Conservation (phyloP, 352 stramenopile species). For the Globisporangium echinulatum region DNA sequence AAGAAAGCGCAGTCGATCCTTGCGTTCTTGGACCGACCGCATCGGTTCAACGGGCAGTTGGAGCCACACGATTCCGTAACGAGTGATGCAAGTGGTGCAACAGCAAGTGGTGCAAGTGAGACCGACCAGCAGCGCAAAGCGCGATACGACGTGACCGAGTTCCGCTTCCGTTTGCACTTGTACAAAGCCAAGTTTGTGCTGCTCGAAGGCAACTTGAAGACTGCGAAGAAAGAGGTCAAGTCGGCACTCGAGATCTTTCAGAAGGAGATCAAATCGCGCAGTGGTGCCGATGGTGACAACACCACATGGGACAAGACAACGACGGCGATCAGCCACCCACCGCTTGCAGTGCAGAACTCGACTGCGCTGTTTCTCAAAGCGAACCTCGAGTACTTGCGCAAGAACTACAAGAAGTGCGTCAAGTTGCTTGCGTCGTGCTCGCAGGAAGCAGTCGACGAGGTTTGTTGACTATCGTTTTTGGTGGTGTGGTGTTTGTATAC, state of each 20-base stretch:
- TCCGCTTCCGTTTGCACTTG: slow-evolving; percentile 87
- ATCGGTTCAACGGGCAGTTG: slow-evolving; percentile 82
- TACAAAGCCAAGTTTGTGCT: slow-evolving; percentile 91
- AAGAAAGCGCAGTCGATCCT: slow-evolving; percentile 86
- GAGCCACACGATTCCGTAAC: slow-evolving; percentile 28
- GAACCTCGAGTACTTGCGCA: slow-evolving; percentile 91
- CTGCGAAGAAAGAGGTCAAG: slow-evolving; percentile 91
- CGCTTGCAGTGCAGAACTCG: slow-evolving; percentile 80
- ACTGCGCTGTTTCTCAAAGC: slow-evolving; percentile 90
- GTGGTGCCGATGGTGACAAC: not conserved
- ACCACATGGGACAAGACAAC: slow-evolving; percentile 58
- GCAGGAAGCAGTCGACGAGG: slow-evolving; percentile 75
- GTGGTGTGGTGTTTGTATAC: not conserved
- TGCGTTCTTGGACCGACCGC: slow-evolving; percentile 86
- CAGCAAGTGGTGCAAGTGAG: slow-evolving; percentile 22
- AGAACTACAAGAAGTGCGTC: slow-evolving; percentile 93
- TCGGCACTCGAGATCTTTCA: slow-evolving; percentile 91
- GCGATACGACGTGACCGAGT: slow-evolving; percentile 71
- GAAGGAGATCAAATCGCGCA: slow-evolving; percentile 81
- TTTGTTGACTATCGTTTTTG: slow-evolving; percentile 9
- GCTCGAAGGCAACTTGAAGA: slow-evolving; percentile 82
- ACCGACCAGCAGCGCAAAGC: slow-evolving; percentile 56
- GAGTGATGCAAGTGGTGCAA: not conserved
- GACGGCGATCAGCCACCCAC: slow-evolving; percentile 67
- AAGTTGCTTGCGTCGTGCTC: slow-evolving; percentile 89